Percentiles rank a stretch among this genome's conserved stretches.
Conservation (phyloP, 352 stramenopile species). For the Globisporangium polare region DNA sequence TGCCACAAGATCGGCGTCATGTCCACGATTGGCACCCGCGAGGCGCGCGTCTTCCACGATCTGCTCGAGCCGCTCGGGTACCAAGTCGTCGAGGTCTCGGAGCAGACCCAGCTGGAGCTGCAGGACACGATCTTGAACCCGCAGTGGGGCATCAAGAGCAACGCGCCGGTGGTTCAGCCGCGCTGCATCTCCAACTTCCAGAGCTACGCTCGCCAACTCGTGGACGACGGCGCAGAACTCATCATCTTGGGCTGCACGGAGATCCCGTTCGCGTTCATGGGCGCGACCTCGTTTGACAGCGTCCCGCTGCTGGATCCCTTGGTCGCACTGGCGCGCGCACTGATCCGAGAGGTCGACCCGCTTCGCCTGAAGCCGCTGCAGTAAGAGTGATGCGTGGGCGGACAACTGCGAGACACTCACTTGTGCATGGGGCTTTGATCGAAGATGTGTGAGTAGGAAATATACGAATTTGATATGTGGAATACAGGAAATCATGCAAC, state of each 20-base stretch:
- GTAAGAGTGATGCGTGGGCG: neutral
- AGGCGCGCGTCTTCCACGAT: slow-evolving; percentile 33
- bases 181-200: slow-evolving; percentile 41
- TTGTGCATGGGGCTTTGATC: neutral
- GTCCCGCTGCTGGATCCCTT: slow-evolving; percentile 39
- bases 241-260: slow-evolving; percentile 50
- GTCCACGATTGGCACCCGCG: slow-evolving; percentile 39
- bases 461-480: neutral
- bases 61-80: slow-evolving; percentile 38
- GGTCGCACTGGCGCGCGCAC: slow-evolving; percentile 37
- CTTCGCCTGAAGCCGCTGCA: slow-evolving; percentile 31
- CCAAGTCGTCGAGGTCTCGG: slow-evolving; percentile 32
- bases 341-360: slow-evolving; percentile 48
- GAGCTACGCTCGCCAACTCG: slow-evolving; percentile 28
- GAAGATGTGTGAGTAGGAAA: neutral
- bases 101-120: slow-evolving; percentile 29
- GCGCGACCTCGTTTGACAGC: slow-evolving; percentile 25
- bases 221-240: slow-evolving; percentile 29
- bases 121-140: slow-evolving; percentile 51
- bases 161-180: slow-evolving; percentile 27
- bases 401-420: neutral
- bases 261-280: slow-evolving; percentile 44
- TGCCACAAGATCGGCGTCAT: slow-evolving; percentile 33
- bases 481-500: neutral
- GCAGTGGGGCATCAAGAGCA: slow-evolving; percentile 56